phyloP scores from a whole-genome alignment of 2,329 filamentous ascomycete genomes.

The Domatiomyces catenatus region DNA sequence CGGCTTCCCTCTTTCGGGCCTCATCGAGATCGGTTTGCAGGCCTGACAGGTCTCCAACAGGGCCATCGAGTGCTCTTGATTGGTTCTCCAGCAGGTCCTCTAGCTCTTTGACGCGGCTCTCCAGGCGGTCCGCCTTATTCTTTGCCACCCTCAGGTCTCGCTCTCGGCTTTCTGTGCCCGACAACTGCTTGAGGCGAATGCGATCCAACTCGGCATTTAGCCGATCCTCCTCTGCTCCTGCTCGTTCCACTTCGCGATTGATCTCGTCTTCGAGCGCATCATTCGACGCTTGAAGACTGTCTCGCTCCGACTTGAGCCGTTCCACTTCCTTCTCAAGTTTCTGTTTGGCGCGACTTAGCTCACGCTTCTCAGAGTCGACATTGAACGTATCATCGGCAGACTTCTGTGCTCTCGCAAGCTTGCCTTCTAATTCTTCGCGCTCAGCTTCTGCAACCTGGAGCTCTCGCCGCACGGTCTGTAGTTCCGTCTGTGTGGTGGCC shows the following conservation, averaged over 20 bases:
- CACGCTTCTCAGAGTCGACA: slow-evolving; percentile 53
- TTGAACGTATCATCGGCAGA: slow-evolving; percentile 44
- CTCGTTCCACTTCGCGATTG: slow-evolving; percentile 50
- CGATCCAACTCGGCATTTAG: slow-evolving; percentile 34
- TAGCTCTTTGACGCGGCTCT: slow-evolving; percentile 37
- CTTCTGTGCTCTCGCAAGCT: slow-evolving; percentile 41
- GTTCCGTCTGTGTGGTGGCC: slow-evolving; percentile 42
- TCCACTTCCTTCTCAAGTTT: slow-evolving; percentile 54
- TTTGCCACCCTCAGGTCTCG: slow-evolving; percentile 38
- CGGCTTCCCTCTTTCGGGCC: slow-evolving; percentile 50
- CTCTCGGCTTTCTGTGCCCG: slow-evolving; percentile 27
- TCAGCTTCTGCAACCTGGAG: slow-evolving; percentile 47
- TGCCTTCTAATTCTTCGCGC: slow-evolving; percentile 49
- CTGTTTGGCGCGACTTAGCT: slow-evolving; percentile 51
- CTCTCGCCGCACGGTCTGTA: slow-evolving; percentile 42
- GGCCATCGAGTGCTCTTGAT: slow-evolving; percentile 26
- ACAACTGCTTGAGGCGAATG: slow-evolving; percentile 37
- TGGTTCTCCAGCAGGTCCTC: slow-evolving; percentile 41
- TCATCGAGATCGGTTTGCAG: slow-evolving; percentile 48
- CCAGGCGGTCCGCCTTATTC: slow-evolving; percentile 50
- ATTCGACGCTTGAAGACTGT: slow-evolving; percentile 40
- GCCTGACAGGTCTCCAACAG: slow-evolving; percentile 38
- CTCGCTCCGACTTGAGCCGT: slow-evolving; percentile 49
- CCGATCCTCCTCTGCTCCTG: slow-evolving; percentile 50
- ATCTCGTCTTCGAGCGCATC: slow-evolving; percentile 47